Base-by-base conservation (phyloP, 2,329 filamentous ascomycete genomes). In the Penicillium sp. region DNA sequence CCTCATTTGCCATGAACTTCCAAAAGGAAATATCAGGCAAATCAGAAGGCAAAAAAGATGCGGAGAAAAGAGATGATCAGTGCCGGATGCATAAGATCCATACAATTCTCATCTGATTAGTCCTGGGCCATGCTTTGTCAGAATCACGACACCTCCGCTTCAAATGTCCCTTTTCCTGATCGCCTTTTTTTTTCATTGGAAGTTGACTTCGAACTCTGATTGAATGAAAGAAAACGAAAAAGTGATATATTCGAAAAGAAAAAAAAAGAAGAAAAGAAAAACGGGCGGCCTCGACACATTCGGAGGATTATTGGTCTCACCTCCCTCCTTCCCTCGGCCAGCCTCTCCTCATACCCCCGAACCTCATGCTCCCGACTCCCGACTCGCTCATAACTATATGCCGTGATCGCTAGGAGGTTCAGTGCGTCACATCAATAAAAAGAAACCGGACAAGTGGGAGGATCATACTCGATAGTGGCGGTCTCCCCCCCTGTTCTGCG, bases 61-160 rank as follows among this genome's bases (percentile, higher is more conserved):
- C 20, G 46, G 44, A 37, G 37, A 49, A 51, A 56, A 22, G 26
- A 39, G 35, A 29, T 14, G 32, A 46, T 52, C 53, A n/a, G 32
- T 55, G 34, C 48, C 48, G 48, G 34, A 52, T 52, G 42, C 53
- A 55, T 52, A 44, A 52, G 50, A 43, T 49, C 39, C 40, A 51
- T 18, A 45, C 35, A 10, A 51, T 34, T 35, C 46, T 35, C 47
- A 59, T 58, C 60, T 58, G 49, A 63, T 62, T 57, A 53, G 46
- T 58, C 44, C 46, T 49, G 61, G 64, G 50, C 62, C 56, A 56
- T 66, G 62, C 62, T 65, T 66, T 65, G 64, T 66, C 63, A 65
- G 61, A 62, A 58, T 62, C 63, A 64, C 61, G 59, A 63, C 63
- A 64, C 62, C 55, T 64, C 60, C 61, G 57, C 60, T 55, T 58